Percentiles rank a stretch among this genome's conserved stretches.
Evolutionary conservation across 495 filamentous ascomycete genomes (phyloP).

Genomic region (Xylaria sp.): DNA sequence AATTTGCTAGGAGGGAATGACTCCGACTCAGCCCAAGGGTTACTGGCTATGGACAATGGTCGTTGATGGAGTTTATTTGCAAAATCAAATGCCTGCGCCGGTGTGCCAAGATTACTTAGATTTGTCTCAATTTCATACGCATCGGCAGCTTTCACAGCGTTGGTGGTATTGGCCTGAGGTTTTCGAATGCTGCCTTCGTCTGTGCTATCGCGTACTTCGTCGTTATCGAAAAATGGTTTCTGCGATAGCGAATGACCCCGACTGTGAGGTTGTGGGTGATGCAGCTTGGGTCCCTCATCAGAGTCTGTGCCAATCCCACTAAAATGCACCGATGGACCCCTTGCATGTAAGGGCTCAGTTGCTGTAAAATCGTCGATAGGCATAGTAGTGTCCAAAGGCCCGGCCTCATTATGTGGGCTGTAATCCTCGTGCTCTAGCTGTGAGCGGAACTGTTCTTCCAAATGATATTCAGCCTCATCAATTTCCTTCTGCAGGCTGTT

Average conservation of each 20-base stretch:
- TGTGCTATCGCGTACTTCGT: slow-evolving; percentile 42
- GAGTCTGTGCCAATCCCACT: slow-evolving; percentile 53
- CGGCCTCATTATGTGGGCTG: slow-evolving; percentile 59
- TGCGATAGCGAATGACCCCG: slow-evolving; percentile 64
- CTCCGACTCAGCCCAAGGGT: slow-evolving; percentile 58
- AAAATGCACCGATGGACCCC: slow-evolving; percentile 53
- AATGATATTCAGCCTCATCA: slow-evolving; percentile 82
- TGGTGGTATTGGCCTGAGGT: slow-evolving; percentile 38
- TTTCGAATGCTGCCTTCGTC: slow-evolving; percentile 46
- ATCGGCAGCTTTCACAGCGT: slow-evolving; percentile 50
- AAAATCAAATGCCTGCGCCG: slow-evolving; percentile 54
- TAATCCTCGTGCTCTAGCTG: slow-evolving; percentile 73
- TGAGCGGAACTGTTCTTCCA: slow-evolving; percentile 74
- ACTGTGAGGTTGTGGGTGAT: slow-evolving; percentile 68
- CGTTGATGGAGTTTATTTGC: slow-evolving; percentile 49
- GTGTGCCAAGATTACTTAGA: slow-evolving; percentile 73
- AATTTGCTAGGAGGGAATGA: slow-evolving; percentile 43
- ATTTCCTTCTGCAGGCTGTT: slow-evolving; percentile 81
- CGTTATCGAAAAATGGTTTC: slow-evolving; percentile 56
- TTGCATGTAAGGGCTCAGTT: slow-evolving; percentile 39
- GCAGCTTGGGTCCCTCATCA: slow-evolving; percentile 57
- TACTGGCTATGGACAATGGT: slow-evolving; percentile 54
- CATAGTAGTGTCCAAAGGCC: slow-evolving; percentile 35
- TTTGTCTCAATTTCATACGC: slow-evolving; percentile 78
- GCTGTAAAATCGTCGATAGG: slow-evolving; percentile 30